Percentiles rank a stretch among this genome's conserved stretches.
These are phyloP conservation scores for Closterium sp. DNA, from an alignment of 139 green algal genomes.

Conservation along the genomic window DNA sequence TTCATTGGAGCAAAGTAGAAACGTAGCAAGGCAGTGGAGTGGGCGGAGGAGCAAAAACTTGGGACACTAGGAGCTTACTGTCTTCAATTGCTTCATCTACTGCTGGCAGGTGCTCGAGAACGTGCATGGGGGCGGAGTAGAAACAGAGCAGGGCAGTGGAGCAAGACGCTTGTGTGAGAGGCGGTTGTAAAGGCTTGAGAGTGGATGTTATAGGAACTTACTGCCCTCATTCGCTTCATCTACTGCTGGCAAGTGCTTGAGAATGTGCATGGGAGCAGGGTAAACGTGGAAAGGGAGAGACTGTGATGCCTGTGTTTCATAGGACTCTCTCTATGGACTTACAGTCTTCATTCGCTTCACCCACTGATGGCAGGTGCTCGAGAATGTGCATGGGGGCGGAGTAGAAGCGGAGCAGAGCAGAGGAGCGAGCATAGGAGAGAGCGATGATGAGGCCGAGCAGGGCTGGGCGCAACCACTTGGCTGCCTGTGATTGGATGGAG, in stretches of 20 bases:
- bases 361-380: background rate
- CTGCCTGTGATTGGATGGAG: background rate
- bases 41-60: too few species aligned
- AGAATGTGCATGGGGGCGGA: conserved; percentile 22
- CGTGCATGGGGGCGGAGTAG: conserved; percentile 20
- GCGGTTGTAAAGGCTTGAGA: too few species aligned
- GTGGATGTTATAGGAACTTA: background rate
- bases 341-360: background rate
- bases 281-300: too few species aligned
- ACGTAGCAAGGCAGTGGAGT: too few species aligned
- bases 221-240: background rate
- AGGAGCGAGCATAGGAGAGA: conserved; percentile 25
- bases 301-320: too few species aligned
- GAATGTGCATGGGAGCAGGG: too few species aligned
- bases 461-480: conserved; percentile 13
- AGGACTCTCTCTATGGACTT: too few species aligned
- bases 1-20: too few species aligned
- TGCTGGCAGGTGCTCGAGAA: too few species aligned
- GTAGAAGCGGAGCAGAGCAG: conserved; percentile 31
- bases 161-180: too few species aligned
- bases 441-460: conserved; percentile 21
- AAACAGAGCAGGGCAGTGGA: conserved; percentile 1
- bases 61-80: too few species aligned
- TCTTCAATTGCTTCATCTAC: too few species aligned
- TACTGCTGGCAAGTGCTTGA: background rate